Conservation (phyloP, 176 grass and related monocot genomes). For the Puya raimondii region DNA sequence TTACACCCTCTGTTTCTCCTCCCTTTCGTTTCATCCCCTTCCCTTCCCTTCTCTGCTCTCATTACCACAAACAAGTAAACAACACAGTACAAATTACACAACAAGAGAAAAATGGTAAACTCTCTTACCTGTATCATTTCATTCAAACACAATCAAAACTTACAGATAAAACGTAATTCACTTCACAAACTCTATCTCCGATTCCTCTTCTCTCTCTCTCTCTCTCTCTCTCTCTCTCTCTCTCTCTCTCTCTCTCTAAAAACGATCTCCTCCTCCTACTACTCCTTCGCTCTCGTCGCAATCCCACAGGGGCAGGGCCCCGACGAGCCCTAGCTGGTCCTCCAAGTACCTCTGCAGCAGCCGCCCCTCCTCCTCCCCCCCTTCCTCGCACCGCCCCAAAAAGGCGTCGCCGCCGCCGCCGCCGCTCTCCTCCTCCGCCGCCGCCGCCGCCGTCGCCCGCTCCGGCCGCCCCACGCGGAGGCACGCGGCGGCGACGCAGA, state of each 20-base stretch:
- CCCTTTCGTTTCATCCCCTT: too few relatives aligned
- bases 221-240: neutral
- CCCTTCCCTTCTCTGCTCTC: too few relatives aligned
- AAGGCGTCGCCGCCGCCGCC: neutral
- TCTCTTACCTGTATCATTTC: too few relatives aligned
- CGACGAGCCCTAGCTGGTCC: slow-evolving; percentile 66
- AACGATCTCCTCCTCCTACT: too few relatives aligned
- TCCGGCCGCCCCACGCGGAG: slow-evolving; percentile 25
- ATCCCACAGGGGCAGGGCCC: neutral
- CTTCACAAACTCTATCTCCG: too few relatives aligned
- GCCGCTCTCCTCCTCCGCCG: neutral
- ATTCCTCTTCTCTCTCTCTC: slow-evolving; percentile 10
- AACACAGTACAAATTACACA: too few relatives aligned
- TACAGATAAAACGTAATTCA: too few relatives aligned
- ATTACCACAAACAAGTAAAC: too few relatives aligned
- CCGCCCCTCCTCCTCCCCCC: neutral
- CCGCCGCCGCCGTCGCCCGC: slow-evolving; percentile 12
- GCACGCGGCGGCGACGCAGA: slow-evolving; percentile 33
- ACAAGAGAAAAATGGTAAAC: too few relatives aligned
- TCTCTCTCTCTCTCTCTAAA: neutral
- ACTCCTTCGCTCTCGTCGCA: neutral
- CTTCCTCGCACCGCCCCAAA: neutral
- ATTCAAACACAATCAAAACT: too few relatives aligned
- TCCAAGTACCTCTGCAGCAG: slow-evolving; percentile 53
- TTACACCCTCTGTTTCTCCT: too few relatives aligned